Evolutionary conservation across 371 early-diverging fungal genomes (phyloP), one percentile per base, ranked within the genome.

Genomic region (Mucor lusitanicus): DNA sequence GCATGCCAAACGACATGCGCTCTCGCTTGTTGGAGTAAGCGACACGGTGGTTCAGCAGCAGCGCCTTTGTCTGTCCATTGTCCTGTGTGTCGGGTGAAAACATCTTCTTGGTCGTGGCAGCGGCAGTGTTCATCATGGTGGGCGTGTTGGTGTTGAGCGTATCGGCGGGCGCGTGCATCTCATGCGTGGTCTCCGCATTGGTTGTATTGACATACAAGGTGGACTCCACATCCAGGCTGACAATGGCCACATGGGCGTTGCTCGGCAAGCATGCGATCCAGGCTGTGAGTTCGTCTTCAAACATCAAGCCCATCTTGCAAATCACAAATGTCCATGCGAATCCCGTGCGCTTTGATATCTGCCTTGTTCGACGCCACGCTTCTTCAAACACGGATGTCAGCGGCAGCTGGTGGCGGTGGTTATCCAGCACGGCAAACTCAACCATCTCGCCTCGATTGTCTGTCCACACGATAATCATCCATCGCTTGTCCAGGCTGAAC

Each of bases 381-480:
- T 83, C 82, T 40, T 73, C 71, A 61, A 82, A 74, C 9, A 75
- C 61, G 1, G 32, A n/a, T 8, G 40, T 13, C 17, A 74, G 28
- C 0, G 75, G 28, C 13, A 64, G 15, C 15, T 54, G 59, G 15
- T 63, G 23, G 1, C 23, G 30, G 27, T 56, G 60, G 21, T 61
- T 53, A 42, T 75, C 69, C 6, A 75, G 27, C 4, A 79, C 67
- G n/a, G 75, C 64, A 65, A 72, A 81, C 25, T 87, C 87, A 1
- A 87, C 58, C 71, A 87, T 55, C 67, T 87, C 87, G 3, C 89
- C 89, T 28, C 79, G 74, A 59, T 85, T 80, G 39, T 88, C 87
- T 0, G 85, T 86, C 87, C 87, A 89, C 0, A 89, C 87, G 19
- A 81, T 72, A 1, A 85, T 68, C 63, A 86, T 69, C 85, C 85